Evolutionary conservation across 768 basidiomycete genomes (phyloP), one percentile per base, ranked within the genome.

Genomic region (Calocybe cyanea): DNA sequence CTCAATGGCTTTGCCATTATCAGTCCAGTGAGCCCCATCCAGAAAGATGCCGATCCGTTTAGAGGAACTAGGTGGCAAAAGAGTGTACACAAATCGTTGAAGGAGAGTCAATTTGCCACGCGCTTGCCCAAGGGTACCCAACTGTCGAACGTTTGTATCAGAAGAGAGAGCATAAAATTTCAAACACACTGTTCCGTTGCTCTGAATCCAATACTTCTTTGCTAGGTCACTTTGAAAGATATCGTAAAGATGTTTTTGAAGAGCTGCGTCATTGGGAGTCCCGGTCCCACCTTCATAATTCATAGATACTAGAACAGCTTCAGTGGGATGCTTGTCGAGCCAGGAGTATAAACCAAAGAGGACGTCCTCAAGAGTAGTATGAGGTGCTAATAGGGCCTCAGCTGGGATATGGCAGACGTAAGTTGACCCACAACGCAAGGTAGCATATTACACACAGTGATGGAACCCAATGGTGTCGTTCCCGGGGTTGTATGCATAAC

Each of bases 61-160:
- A 15, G 62, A 55, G 19, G 64, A 63, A 4, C 64, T 55, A 0
- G 64, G 30, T 2, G 74, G 68, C 11, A 78, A 65, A 17, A 72
- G 62, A 21, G 62, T 50, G 48, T 71, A 76, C 21, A 62, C 57
- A 57, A 69, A 77, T 5, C 78, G 72, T 45, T 76, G 72, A 28
- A 80, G 67, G 21, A 78, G 69, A 11, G 70, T 72, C 5, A 77
- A 62, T 54, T 77, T 78, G 15, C 75, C 75, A 2, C 78, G 71
- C 1, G 75, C 71, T 58, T 75, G 66, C 2, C 76, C 75, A 5
- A 80, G 64, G 2, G 70, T 76, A 7, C 72, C 72, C 9, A 77
- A 62, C 73, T 77, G 23, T 7, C 13, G 14, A n/a, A 11, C 3
- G 18, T 28, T 8, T 32, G 25, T 5, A 43, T 37, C 34, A 19